Conservation (phyloP, 2,329 filamentous ascomycete genomes). For the Gaeumannomyces tritici region DNA sequence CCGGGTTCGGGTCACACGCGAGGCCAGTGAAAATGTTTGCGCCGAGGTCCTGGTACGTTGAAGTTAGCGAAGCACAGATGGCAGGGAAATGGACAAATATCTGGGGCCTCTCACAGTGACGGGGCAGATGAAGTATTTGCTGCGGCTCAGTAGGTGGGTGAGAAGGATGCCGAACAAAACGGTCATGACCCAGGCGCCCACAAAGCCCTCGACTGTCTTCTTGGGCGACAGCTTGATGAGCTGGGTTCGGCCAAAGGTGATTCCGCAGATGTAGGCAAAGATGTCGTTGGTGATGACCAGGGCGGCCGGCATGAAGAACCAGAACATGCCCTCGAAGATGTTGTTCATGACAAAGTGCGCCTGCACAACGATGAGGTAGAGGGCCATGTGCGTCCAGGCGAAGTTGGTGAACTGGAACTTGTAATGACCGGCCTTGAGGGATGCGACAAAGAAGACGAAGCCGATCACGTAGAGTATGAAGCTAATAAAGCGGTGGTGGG, state of each 20-base stretch:
- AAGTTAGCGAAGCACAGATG: neutral
- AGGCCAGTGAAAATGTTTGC: constrained; percentile 89
- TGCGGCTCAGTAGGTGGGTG: constrained; percentile 76
- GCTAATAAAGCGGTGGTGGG: constrained; percentile 96
- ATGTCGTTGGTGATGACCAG: constrained; percentile 99
- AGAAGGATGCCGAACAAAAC: constrained; percentile 74
- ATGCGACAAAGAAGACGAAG: constrained; percentile 96
- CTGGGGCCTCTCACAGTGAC: constrained; percentile 55
- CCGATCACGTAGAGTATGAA: constrained; percentile 97
- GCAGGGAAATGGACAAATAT: neutral
- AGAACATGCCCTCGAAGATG: constrained; percentile 98
- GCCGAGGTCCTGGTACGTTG: constrained; percentile 60
- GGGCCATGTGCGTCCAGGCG: constrained; percentile 98
- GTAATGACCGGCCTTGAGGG: constrained; percentile 91
- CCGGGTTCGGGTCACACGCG: constrained; percentile 82
- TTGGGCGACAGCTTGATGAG: constrained; percentile 97
- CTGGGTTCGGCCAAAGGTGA: constrained; percentile 91
- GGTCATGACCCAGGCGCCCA: constrained; percentile 94
- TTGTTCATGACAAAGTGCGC: constrained; percentile 99
- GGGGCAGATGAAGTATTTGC: constrained; percentile 96
- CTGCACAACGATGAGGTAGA: constrained; percentile 95
- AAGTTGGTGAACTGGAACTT: constrained; percentile 99
- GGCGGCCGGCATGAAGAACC: constrained; percentile 94
- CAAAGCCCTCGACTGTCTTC: constrained; percentile 97
- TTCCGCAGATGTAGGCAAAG: constrained; percentile 94